A percentile compares a stretch with the other conserved stretches of the same genome.
These are phyloP conservation scores for Crepidotus variabilis DNA, from an alignment of 768 basidiomycete species.

Conservation along the genomic window DNA sequence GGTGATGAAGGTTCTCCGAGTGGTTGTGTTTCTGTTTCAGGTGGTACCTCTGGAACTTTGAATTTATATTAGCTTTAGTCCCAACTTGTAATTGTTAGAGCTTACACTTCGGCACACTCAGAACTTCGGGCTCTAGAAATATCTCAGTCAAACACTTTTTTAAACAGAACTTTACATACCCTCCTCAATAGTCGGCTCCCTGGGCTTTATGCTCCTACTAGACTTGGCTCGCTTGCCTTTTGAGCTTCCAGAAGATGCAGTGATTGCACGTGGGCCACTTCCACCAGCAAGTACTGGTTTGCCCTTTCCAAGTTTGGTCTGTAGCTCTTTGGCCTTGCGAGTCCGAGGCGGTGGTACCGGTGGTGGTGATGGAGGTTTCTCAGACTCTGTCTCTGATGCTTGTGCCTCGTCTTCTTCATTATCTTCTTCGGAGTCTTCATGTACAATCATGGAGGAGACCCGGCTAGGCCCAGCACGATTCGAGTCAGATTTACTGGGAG, in stretches of 20 bases:
- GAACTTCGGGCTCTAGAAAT: conserved; percentile 16
- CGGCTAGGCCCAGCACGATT: conserved; percentile 30
- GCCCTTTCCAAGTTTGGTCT: conserved; percentile 68
- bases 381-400: conserved; percentile 19
- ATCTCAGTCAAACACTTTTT: background rate
- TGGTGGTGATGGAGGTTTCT: conserved; percentile 12
- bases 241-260: conserved; percentile 52
- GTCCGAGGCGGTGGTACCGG: conserved; percentile 38
- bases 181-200: conserved; percentile 60
- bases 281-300: conserved; percentile 66
- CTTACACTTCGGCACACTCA: background rate
- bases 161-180: conserved; percentile 27
- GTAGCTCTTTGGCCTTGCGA: conserved; percentile 70
- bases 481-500: conserved; percentile 24
- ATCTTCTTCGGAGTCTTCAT: conserved; percentile 45
- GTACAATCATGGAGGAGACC: conserved; percentile 43
- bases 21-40: background rate
- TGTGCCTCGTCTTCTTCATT: conserved; percentile 22
- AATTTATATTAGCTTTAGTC: background rate
- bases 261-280: conserved; percentile 59
- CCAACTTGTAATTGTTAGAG: background rate
- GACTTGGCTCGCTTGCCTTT: conserved; percentile 47
- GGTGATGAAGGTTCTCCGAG: background rate
- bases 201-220: conserved; percentile 45
- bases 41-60: background rate